phyloP scores from a whole-genome alignment of 2,329 filamentous ascomycete genomes.

The Neofusicoccum umdonicola region DNA sequence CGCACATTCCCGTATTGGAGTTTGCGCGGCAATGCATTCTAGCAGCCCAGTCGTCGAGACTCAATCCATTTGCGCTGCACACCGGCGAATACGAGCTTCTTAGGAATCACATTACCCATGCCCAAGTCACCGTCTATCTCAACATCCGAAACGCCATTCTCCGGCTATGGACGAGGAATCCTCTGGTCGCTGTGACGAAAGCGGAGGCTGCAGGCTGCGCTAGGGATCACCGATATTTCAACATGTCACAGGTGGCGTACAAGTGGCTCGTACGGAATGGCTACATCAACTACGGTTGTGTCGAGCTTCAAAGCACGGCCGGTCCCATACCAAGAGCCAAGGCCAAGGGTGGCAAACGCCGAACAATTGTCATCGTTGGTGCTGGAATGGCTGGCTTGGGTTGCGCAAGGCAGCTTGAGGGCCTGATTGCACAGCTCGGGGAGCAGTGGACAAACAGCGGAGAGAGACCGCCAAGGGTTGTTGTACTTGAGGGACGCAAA shows the following conservation, averaged over 20 bases:
- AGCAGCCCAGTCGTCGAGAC: slow-evolving; percentile 82
- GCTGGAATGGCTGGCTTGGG: slow-evolving; percentile 93
- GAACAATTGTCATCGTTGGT: slow-evolving; percentile 81
- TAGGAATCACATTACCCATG: slow-evolving; percentile 75
- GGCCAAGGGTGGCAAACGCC: slow-evolving; percentile 53
- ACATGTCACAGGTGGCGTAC: slow-evolving; percentile 82
- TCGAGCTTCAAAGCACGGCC: slow-evolving; percentile 61
- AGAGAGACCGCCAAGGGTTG: slow-evolving; percentile 68
- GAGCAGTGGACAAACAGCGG: slow-evolving; percentile 63
- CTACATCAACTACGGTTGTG: slow-evolving; percentile 95
- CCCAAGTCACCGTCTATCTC: slow-evolving; percentile 90
- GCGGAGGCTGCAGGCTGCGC: slow-evolving; percentile 90
- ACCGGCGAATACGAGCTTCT: slow-evolving; percentile 78
- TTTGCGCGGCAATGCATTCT: slow-evolving; percentile 91
- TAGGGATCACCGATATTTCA: slow-evolving; percentile 83
- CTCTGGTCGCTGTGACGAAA: slow-evolving; percentile 74
- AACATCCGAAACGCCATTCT: slow-evolving; percentile 96
- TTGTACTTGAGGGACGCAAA: slow-evolving; percentile 82
- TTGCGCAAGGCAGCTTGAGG: slow-evolving; percentile 86
- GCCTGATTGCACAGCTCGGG: slow-evolving; percentile 77
- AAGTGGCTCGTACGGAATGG: slow-evolving; percentile 88
- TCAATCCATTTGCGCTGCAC: slow-evolving; percentile 88
- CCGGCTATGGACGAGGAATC: slow-evolving; percentile 83
- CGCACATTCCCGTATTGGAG: slow-evolving; percentile 66
- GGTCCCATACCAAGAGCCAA: slow-evolving; percentile 34